Evolutionary conservation across 768 basidiomycete species (phyloP), one percentile per base, ranked within the genome.

Genomic region (Tylopilus plumbeoviolaceoides): DNA sequence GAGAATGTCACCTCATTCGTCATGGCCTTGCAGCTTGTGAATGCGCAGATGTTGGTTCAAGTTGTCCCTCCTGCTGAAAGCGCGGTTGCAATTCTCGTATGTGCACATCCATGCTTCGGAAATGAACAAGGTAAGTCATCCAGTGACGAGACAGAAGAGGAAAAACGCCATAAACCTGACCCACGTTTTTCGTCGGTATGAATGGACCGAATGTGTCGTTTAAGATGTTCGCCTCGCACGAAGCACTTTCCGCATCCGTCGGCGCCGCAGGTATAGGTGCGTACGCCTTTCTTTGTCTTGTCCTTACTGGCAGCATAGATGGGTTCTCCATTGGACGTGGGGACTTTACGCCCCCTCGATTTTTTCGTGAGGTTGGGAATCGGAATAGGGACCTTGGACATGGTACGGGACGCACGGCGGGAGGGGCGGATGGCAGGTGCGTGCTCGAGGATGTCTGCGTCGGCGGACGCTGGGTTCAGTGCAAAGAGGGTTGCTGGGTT

Each of bases 111-210:
- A 59, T 8, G 72, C 73, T 73, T 56, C 33, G 47, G 43, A 47
- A 31, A 36, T 33, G 8, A 40, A 41, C 44, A 6, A 18, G 17
- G 48, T 48, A 18, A 48, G 45, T 25, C 14, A 35, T 39, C 4
- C 23, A 44, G 40, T 38, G 9, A 30, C 30, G 30, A 5, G 33
- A 12, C 14, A 33, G 33, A 33, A 41, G 35, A 14, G 12, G 6
- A 36, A 17, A 36, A 36, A 36, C 15, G 7, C 2, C 42, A 35
- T 28, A 23, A 25, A 15, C 7, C n/a, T 5, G 1, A 76, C 89
- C 70, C 59, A 91, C 90, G 87, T 75, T 87, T 90, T 62, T 91
- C 89, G 59, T 88, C 74, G 2, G 90, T 91, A 68, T 93, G 90
- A 45, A 93, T 85, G 49, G 83, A 84, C 53, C 85, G 69, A 18